A percentile compares a stretch with the other conserved stretches of the same genome.
These are phyloP conservation scores for Lipomyces chichibuensis DNA, from an alignment of 805 yeast genomes.

Conservation along the genomic window DNA sequence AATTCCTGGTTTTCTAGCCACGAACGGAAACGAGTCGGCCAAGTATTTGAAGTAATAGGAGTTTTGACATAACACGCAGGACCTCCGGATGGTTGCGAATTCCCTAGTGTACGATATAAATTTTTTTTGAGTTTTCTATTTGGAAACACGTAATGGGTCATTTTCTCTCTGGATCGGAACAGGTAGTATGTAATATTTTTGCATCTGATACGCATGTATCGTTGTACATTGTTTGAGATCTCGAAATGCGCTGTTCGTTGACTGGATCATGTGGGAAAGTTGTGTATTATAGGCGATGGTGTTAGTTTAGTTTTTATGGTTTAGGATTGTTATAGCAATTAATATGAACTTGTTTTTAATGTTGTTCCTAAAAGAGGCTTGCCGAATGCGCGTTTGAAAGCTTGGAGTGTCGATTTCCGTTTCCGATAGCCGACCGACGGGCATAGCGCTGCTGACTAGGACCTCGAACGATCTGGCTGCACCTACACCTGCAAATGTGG, in stretches of 20 bases:
- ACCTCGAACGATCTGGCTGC: too few species aligned
- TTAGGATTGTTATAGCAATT: too few species aligned
- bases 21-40: slow-evolving; percentile 12
- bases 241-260: background rate
- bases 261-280: background rate
- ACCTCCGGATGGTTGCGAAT: background rate
- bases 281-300: background rate
- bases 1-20: slow-evolving; percentile 20
- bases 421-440: too few species aligned
- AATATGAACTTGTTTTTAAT: background rate
- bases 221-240: background rate
- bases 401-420: too few species aligned
- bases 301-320: too few species aligned
- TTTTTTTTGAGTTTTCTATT: too few species aligned
- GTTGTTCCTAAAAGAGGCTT: too few species aligned
- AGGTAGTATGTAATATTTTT: background rate
- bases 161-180: background rate
- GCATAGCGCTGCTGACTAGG: too few species aligned
- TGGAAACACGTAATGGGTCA: background rate
- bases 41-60: slow-evolving; percentile 3
- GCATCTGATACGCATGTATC: background rate
- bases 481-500: too few species aligned
- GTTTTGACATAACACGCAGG: background rate
- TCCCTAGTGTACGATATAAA: background rate
- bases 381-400: too few species aligned